These are phyloP conservation scores for Nicotiana tabacum DNA, from an alignment of 257 asterid genomes.

Conservation along the genomic window DNA sequence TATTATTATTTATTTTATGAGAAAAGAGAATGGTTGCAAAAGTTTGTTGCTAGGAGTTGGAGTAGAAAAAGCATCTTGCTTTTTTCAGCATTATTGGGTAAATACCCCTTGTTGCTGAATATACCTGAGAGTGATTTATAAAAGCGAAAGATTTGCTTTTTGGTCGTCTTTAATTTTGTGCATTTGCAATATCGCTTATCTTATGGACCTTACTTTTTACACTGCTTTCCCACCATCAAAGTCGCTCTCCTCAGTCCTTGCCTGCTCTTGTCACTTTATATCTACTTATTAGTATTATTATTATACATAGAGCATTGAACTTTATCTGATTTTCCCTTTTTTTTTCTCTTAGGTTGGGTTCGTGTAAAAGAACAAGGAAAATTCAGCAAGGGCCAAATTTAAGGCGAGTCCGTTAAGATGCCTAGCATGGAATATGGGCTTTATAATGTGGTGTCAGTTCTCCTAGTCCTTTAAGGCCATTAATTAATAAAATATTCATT, in stretches of 20 bases:
- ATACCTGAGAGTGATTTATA: neutral
- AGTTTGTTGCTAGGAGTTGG: neutral
- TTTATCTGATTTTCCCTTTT: neutral
- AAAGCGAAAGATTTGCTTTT: neutral
- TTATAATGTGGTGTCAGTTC: neutral
- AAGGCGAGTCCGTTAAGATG: neutral
- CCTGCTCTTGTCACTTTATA: neutral
- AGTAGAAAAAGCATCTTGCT: neutral
- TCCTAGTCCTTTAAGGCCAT: neutral
- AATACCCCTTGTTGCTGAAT: neutral
- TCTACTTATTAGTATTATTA: neutral
- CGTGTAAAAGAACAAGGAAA: neutral
- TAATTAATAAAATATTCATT: neutral
- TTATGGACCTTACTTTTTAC: neutral
- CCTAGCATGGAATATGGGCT: neutral
- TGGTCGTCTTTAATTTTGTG: neutral
- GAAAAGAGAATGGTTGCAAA: neutral
- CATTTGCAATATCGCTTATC: neutral
- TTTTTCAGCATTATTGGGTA: neutral
- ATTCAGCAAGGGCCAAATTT: neutral
- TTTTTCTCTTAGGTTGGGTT: neutral
- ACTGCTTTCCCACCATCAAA: neutral
- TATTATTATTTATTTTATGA: neutral
- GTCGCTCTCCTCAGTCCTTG: neutral
- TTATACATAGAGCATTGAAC: too few species aligned